Evolutionary conservation across 345 rosid species (phyloP).

Genomic region (Corymbia maculata): DNA sequence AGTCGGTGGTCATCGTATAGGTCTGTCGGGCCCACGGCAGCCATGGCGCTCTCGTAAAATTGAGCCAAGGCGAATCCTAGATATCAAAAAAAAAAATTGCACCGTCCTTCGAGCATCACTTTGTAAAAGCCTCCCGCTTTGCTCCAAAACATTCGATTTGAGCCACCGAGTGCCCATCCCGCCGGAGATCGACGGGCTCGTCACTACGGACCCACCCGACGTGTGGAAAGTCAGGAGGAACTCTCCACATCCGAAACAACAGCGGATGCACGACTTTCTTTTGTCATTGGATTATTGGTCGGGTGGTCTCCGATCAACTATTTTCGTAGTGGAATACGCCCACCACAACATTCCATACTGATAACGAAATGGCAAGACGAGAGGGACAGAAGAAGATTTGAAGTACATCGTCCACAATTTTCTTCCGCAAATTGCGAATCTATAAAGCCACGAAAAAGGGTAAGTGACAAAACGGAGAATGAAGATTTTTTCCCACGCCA

Average conservation of each 20-base stretch:
- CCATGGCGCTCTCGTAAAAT: too few species aligned
- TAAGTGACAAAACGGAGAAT: background rate
- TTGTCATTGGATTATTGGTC: too few species aligned
- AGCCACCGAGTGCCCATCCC: background rate
- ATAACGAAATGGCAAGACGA: background rate
- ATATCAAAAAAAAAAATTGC: too few species aligned
- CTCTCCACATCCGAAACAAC: fast-evolving
- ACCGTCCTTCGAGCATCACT: background rate
- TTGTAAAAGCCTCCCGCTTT: background rate
- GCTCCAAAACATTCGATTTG: background rate
- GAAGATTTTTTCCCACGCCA: background rate
- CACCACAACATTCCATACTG: background rate
- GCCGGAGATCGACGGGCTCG: too few species aligned
- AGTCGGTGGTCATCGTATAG: too few species aligned
- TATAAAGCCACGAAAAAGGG: background rate
- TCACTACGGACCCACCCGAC: background rate
- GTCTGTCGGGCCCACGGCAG: too few species aligned
- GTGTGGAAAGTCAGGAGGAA: fast-evolving
- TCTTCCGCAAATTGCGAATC: background rate
- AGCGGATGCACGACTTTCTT: background rate
- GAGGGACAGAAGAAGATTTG: background rate
- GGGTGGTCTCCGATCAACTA: background rate
- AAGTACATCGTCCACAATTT: background rate
- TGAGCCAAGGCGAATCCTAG: too few species aligned
- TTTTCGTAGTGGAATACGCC: fast-evolving